Evolutionary conservation across 2,329 filamentous ascomycete genomes (phyloP).

Genomic region (Polychaeton citri): DNA sequence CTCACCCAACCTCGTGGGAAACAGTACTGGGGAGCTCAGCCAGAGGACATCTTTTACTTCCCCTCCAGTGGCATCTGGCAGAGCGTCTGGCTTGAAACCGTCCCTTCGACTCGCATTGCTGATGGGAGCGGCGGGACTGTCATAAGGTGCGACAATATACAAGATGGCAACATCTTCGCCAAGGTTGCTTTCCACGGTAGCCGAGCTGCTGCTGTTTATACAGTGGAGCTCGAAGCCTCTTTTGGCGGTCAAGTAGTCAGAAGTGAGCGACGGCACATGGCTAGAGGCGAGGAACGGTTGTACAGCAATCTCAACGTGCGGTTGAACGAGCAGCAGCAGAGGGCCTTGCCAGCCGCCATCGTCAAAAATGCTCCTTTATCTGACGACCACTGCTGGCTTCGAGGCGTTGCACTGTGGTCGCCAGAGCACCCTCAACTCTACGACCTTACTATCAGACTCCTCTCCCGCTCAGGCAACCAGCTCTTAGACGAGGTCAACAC

Average conservation of each 20-base stretch:
- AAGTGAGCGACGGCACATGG: constrained; percentile 29
- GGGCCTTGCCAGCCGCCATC: constrained; percentile 26
- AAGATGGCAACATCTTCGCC: constrained; percentile 37
- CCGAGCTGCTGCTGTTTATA: constrained; percentile 32
- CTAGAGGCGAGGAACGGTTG: constrained; percentile 37
- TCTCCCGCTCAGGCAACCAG: constrained; percentile 24
- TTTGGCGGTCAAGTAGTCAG: constrained; percentile 37
- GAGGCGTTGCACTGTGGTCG: constrained; percentile 49
- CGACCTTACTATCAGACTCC: constrained; percentile 40
- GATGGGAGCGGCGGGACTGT: constrained; percentile 47
- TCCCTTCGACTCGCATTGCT: constrained; percentile 39
- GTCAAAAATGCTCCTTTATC: constrained; percentile 22
- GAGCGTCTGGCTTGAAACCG: constrained; percentile 53
- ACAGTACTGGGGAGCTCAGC: constrained; percentile 47
- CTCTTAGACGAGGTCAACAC: constrained; percentile 46
- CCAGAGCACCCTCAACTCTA: constrained; percentile 46
- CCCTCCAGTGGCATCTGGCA: constrained; percentile 67
- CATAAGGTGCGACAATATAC: constrained; percentile 41
- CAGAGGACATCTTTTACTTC: constrained; percentile 57
- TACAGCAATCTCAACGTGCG: constrained; percentile 37
- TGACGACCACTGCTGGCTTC: constrained; percentile 33
- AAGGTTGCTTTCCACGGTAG: constrained; percentile 38
- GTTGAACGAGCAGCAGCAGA: constrained; percentile 29
- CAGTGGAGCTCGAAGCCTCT: constrained; percentile 41
- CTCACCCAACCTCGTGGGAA: constrained; percentile 54